Evolutionary conservation across 495 filamentous ascomycete species (phyloP).

Genomic region (Xylaria curta): DNA sequence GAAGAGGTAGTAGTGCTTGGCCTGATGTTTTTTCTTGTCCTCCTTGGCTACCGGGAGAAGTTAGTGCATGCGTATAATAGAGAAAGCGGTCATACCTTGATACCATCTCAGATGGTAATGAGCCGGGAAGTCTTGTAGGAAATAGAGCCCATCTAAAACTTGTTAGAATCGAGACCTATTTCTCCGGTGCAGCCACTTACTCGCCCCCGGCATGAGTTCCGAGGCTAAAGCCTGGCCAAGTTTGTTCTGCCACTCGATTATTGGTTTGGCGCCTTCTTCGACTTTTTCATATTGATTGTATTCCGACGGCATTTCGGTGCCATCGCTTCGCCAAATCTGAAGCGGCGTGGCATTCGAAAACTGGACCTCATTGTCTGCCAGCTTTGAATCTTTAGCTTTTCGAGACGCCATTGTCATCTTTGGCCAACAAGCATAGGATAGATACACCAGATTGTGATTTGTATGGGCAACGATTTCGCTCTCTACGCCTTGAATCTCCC

Average conservation of each 20-base stretch:
- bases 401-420: constrained; percentile 18
- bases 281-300: constrained; percentile 28
- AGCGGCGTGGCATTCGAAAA: constrained; percentile 20
- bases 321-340: constrained; percentile 24
- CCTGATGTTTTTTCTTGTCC: constrained; percentile 24
- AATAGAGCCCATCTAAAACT: constrained; percentile 18
- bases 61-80: neutral
- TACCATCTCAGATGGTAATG: constrained; percentile 30
- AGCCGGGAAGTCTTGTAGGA: constrained; percentile 18
- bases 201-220: constrained; percentile 22
- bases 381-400: constrained; percentile 19
- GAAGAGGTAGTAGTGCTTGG: constrained; percentile 50
- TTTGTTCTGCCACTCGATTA: constrained; percentile 30
- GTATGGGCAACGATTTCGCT: constrained; percentile 1
- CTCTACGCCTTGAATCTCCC: neutral
- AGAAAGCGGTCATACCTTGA: constrained; percentile 17
- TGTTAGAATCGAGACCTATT: constrained; percentile 10
- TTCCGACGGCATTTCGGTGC: constrained; percentile 26
- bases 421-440: neutral
- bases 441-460: neutral
- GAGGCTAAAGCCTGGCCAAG: constrained; percentile 26
- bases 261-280: constrained; percentile 22
- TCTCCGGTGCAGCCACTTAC: constrained; percentile 1
- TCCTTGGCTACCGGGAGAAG: constrained; percentile 14
- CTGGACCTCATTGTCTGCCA: constrained; percentile 10